These are phyloP conservation scores for Tulasnella sp. DNA, from an alignment of 768 basidiomycete genomes.

Conservation along the genomic window DNA sequence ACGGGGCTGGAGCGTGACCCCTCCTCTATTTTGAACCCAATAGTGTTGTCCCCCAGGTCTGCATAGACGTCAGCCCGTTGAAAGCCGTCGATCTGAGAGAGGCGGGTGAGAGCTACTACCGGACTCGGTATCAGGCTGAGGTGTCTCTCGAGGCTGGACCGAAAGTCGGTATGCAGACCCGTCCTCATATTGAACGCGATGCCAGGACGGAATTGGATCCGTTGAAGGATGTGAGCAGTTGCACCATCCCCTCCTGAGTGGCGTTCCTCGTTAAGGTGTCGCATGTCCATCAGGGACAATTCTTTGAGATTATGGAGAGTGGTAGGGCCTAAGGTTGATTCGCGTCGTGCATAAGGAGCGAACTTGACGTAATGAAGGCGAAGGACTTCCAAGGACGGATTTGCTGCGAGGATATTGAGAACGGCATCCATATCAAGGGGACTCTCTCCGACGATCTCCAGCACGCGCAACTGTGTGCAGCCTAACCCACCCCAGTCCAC, in stretches of 20 bases:
- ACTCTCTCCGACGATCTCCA: not conserved
- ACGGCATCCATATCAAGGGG: not conserved
- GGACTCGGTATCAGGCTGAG: not conserved
- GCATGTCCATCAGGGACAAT: not conserved
- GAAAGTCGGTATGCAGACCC: not conserved
- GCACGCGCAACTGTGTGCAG: not conserved
- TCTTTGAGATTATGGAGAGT: not conserved
- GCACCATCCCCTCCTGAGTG: not conserved
- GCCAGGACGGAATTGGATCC: not conserved
- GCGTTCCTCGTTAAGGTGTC: not conserved
- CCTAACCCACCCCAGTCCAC: not conserved
- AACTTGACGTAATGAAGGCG: not conserved
- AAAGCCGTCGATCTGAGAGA: not conserved
- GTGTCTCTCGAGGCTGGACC: not conserved
- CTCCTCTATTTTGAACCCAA: not conserved
- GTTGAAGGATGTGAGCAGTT: not conserved
- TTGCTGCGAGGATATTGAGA: not conserved
- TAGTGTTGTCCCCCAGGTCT: not conserved
- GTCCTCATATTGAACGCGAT: not conserved
- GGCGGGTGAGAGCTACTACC: not conserved
- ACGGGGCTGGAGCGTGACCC: not conserved
- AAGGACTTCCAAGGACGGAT: not conserved
- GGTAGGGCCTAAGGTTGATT: not conserved
- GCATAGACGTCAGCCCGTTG: not conserved
- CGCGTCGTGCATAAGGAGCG: not conserved